phyloP scores from a whole-genome alignment of 768 basidiomycete genomes.

The Boletus rex-veris region DNA sequence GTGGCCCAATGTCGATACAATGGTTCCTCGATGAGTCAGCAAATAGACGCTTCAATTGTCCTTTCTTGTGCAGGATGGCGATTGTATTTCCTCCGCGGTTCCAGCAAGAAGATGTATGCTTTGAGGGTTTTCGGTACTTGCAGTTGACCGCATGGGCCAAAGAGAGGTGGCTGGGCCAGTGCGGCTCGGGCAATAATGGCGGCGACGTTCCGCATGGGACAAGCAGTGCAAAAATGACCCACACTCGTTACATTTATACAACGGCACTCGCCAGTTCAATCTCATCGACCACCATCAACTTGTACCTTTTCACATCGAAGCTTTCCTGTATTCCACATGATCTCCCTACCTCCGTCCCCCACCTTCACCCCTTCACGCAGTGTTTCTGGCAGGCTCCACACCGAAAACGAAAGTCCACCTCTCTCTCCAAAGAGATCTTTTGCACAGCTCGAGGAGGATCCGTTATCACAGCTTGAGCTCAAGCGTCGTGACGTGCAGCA shows the following conservation, averaged over 20 bases:
- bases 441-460: constrained; percentile 19
- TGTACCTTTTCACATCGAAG: constrained; percentile 2
- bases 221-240: constrained; percentile 26
- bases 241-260: constrained; percentile 27
- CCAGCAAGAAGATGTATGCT: constrained; percentile 5
- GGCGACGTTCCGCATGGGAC: constrained; percentile 15
- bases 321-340: constrained; percentile 15
- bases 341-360: constrained; percentile 13
- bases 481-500: constrained; percentile 17
- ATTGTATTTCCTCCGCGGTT: constrained; percentile 1
- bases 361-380: not conserved
- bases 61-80: constrained; percentile 6
- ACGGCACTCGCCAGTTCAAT: constrained; percentile 7
- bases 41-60: not conserved
- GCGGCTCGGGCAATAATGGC: constrained; percentile 4
- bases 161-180: not conserved
- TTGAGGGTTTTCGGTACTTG: not conserved
- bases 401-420: constrained; percentile 11
- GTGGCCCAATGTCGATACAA: constrained; percentile 4
- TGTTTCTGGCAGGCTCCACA: not conserved
- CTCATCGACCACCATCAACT: constrained; percentile 7
- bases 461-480: constrained; percentile 6
- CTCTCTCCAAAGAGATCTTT: constrained; percentile 21
- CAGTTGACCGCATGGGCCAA: not conserved
- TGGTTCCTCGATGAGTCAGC: constrained; percentile 13